Base-by-base conservation (phyloP, 2,329 filamentous ascomycete genomes). In the Monosporascus sp. region DNA sequence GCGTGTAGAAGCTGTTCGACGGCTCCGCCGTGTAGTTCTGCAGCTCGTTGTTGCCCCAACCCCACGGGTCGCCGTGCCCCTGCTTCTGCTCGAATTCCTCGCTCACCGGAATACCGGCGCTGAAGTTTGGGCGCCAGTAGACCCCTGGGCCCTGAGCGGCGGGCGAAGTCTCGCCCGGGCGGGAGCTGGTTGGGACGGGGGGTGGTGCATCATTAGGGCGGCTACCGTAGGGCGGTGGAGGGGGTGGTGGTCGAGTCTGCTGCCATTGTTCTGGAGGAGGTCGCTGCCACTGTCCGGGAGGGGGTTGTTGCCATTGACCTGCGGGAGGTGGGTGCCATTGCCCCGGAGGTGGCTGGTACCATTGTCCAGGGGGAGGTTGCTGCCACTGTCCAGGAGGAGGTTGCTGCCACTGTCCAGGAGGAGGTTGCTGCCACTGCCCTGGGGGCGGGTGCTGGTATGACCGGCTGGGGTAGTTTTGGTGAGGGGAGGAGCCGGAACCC, bases 31-130 rank as follows among this genome's bases (percentile, higher is more conserved):
- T 78, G 63, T 84, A 84, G 67, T 80, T 77, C 65, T 84, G 74
- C 48, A 80, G 69, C 68, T 84, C 81, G 55, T 81, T 77, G 61
- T 84, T 84, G 22, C 81, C 81, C 81, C 81, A 84, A 38, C 81
- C 81, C 60, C 81, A 74, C n/a, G 73, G 74, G 4, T 63, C 56
- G 27, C 81, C 81, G 36, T 76, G 76, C 27, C 77, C 74, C 47
- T 78, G 70, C 63, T 82, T 79, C 31, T 79, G 75, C 5, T 78
- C 69, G 70, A 82, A 84, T 56, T 82, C 75, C 3, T 70, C 65
- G 0, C 70, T 71, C 3, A 84, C 70, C 0, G 77, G 72, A 2
- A 71, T 68, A 15, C 71, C 66, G 1, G 76, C 71, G 27, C 70
- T 65, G 59, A 83, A 81, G 7, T 70, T 71, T 0, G 80, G 74